Conservation (phyloP, 2,329 filamentous ascomycete species). For the Coniella lustricola region DNA sequence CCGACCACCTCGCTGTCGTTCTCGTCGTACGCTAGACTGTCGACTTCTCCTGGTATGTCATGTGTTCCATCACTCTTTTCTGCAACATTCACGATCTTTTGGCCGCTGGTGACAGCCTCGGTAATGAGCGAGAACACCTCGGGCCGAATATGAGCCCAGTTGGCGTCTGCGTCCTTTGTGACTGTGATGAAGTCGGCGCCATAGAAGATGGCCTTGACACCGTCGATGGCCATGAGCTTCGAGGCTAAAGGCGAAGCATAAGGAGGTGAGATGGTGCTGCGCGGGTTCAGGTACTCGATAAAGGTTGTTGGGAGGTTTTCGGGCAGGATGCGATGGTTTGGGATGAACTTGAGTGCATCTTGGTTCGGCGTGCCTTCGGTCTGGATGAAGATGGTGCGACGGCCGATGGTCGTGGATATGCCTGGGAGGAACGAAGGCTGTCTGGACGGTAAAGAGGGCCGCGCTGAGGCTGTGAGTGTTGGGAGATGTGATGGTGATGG, state of each 20-base stretch:
- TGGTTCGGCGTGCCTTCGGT: slow-evolving; percentile 90
- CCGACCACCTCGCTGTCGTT: slow-evolving; percentile 90
- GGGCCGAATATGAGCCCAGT: slow-evolving; percentile 92
- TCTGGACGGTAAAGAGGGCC: slow-evolving; percentile 19
- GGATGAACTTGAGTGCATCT: slow-evolving; percentile 95
- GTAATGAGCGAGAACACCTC: slow-evolving; percentile 95
- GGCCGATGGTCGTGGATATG: slow-evolving; percentile 25
- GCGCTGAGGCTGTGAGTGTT: slow-evolving; percentile 20
- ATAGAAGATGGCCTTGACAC: slow-evolving; percentile 92
- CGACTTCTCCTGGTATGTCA: slow-evolving; percentile 42
- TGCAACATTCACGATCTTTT: slow-evolving; percentile 68
- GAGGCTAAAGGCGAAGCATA: slow-evolving; percentile 88
- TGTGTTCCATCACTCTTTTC: slow-evolving; percentile 46
- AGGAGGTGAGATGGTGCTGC: slow-evolving; percentile 80
- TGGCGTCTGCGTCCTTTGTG: slow-evolving; percentile 78
- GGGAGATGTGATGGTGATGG: slow-evolving; percentile 18
- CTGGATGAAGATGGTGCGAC: slow-evolving; percentile 91
- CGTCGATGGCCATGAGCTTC: slow-evolving; percentile 86
- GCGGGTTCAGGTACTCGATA: slow-evolving; percentile 85
- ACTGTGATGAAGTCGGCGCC: slow-evolving; percentile 95
- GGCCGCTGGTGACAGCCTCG: slow-evolving; percentile 78
- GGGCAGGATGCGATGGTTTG: slow-evolving; percentile 81
- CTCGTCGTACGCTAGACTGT: slow-evolving; percentile 76
- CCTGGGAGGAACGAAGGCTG: slow-evolving; percentile 15
- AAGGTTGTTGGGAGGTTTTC: slow-evolving; percentile 65